Evolutionary conservation across 306 rosid species (phyloP), one percentile per base, ranked within the genome.

Genomic region (Cucurbita moschata): DNA sequence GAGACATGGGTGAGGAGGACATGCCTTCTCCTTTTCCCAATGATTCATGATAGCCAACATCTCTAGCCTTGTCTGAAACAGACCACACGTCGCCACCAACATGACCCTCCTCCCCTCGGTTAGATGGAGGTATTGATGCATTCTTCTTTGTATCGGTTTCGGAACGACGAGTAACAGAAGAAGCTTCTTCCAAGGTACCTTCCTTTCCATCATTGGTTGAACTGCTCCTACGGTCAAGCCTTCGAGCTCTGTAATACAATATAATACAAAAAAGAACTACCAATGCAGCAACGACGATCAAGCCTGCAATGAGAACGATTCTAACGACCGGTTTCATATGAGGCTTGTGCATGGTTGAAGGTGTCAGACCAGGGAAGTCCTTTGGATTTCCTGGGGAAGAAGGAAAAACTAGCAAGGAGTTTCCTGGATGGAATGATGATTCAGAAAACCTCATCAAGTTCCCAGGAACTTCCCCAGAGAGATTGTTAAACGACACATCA

Each of bases 401-500:
- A 60, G 92, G 88, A 81, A 80, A 82, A 21, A 55, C 73, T 75
- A 91, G 82, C 79, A 85, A 78, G 46, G 84, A 64, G 73, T 88
- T 91, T 77, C 96, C 97, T 0, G 97, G 97, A 86, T 79, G 87
- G 75, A 88, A 91, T 81, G 96, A 83, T 7, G 97, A 88, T 64
- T 78, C 90, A 38, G 96, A 87, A 83, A 91, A 91, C 43, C 77
- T 78, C 84, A 47, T 74, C 77, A 88, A 83, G 47, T 80, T 84
- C 58, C 65, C 80, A 40, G 96, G 97, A 57, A 88, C 79, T 73
- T 69, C 72, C 15, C 96, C 96, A 21, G 96, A 85, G 67, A 91
- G 81, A 79, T 91, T 87, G 78, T 91, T 88, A 30, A 85, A 85
- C 67, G 97, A 91, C 70, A 83, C 85, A 39, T 91, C 81, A 62